phyloP scores from a whole-genome alignment of 2,329 filamentous ascomycete genomes.

The Trichophyton schoenleinii region DNA sequence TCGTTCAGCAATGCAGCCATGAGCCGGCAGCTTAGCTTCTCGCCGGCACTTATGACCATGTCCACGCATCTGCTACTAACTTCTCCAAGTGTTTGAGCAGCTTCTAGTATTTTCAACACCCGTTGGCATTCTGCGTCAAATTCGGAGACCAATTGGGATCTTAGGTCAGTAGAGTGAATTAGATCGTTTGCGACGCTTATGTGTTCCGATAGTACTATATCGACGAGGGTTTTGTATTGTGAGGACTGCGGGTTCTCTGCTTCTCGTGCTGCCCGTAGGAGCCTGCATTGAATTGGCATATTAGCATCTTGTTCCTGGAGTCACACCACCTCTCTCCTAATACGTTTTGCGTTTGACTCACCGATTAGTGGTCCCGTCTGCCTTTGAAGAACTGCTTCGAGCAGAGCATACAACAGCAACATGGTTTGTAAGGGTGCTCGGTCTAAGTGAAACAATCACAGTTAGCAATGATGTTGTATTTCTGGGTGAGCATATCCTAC shows the following conservation, averaged over 20 bases:
- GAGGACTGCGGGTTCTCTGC: constrained; percentile 36
- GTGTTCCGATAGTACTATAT: constrained; percentile 74
- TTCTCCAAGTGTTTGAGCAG: constrained; percentile 50
- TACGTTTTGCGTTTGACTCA: constrained; percentile 38
- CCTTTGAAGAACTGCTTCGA: constrained; percentile 84
- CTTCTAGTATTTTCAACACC: constrained; percentile 60
- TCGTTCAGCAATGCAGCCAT: constrained; percentile 78
- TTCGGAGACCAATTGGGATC: constrained; percentile 47
- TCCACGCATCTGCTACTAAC: constrained; percentile 70
- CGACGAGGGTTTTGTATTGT: constrained; percentile 61
- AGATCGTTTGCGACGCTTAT: constrained; percentile 55
- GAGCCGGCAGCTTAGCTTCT: constrained; percentile 88
- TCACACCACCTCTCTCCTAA: background rate
- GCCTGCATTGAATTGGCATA: constrained; percentile 17
- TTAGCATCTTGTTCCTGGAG: background rate
- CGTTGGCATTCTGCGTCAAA: constrained; percentile 70
- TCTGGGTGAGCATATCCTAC: background rate
- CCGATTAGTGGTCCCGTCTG: constrained; percentile 89
- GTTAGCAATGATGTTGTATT: background rate
- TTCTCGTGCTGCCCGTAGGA: constrained; percentile 38
- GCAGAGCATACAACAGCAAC: constrained; percentile 94
- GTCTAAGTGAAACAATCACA: constrained; percentile 28
- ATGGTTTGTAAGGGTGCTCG: constrained; percentile 53
- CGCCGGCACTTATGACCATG: constrained; percentile 84
- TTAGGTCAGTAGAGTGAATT: constrained; percentile 46